phyloP scores from a whole-genome alignment of 2,329 filamentous ascomycete species.

The Pestalotiopsis sp. region DNA sequence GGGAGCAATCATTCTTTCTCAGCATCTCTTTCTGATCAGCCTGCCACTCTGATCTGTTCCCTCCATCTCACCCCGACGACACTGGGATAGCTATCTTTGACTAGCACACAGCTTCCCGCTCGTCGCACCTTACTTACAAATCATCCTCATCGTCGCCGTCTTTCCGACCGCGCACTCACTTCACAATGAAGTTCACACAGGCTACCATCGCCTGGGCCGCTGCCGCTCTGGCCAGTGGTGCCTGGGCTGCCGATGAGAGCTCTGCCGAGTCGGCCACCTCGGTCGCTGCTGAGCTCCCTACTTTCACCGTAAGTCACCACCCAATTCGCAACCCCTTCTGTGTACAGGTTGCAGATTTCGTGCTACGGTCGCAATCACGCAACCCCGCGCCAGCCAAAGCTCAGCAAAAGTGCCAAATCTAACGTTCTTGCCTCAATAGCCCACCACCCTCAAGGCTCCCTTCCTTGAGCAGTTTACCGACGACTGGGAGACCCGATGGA shows the following conservation, averaged over 20 bases:
- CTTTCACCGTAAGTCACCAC: conserved; percentile 76
- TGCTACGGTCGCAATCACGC: neutral
- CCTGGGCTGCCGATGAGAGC: conserved; percentile 66
- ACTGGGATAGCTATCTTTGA: conserved; percentile 11
- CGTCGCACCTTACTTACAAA: too few species aligned
- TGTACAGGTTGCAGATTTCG: neutral
- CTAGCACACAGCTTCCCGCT: conserved; percentile 13
- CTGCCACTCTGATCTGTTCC: neutral
- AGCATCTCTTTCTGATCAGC: conserved; percentile 21
- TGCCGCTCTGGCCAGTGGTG: conserved; percentile 70
- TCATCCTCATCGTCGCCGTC: conserved; percentile 9
- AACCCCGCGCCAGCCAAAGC: neutral
- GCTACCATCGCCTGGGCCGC: conserved; percentile 77
- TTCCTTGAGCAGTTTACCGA: conserved; percentile 99
- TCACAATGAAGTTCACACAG: conserved; percentile 82
- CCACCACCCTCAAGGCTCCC: conserved; percentile 83
- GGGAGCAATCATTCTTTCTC: conserved; percentile 37
- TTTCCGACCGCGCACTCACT: conserved; percentile 18
- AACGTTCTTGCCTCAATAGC: conserved; percentile 53
- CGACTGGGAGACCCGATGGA: conserved; percentile 93
- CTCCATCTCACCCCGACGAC: neutral
- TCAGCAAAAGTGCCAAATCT: neutral
- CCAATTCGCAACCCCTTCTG: conserved; percentile 9
- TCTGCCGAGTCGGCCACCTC: conserved; percentile 57
- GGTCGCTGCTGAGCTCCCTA: conserved; percentile 68